These are phyloP conservation scores for Setaria viridis DNA, from an alignment of 202 grass and related monocot genomes.

Conservation along the genomic window DNA sequence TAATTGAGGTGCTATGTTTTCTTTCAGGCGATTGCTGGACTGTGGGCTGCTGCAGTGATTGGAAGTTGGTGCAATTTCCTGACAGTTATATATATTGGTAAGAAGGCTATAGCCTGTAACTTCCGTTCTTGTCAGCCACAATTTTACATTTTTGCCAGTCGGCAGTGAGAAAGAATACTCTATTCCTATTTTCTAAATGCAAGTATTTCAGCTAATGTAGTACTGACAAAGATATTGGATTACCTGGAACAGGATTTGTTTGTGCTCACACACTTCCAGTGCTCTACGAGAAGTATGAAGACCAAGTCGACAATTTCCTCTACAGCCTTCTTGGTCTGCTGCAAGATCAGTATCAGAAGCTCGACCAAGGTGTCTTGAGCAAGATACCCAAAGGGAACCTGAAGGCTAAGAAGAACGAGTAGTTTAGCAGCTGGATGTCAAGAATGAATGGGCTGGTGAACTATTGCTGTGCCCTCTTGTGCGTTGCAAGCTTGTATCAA, in stretches of 20 bases:
- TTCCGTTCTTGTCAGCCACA: neutral
- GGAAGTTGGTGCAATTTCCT: conserved; percentile 93
- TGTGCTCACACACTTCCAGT: conserved; percentile 79
- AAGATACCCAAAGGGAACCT: conserved; percentile 72
- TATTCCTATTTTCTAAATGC: conserved; percentile 22
- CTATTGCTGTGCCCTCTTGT: neutral
- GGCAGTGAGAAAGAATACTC: neutral
- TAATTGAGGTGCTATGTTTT: conserved; percentile 19
- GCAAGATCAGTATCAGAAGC: conserved; percentile 70
- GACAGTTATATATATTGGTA: conserved; percentile 90
- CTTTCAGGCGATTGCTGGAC: conserved; percentile 63
- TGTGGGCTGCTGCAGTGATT: conserved; percentile 77
- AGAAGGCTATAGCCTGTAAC: conserved; percentile 8
- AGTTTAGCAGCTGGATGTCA: conserved; percentile 34
- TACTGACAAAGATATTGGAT: conserved; percentile 4
- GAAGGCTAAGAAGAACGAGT: conserved; percentile 83
- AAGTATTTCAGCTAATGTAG: neutral
- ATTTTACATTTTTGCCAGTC: neutral
- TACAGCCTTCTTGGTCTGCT: conserved; percentile 61
- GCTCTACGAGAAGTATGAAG: conserved; percentile 94
- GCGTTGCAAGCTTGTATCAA: conserved; percentile 2
- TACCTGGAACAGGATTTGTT: conserved; percentile 73
- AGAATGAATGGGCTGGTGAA: conserved; percentile 12
- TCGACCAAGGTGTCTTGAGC: conserved; percentile 68
- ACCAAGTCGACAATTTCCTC: conserved; percentile 78